Evolutionary conservation across 306 rosid species (phyloP).

Genomic region (Lathyrus sativus): DNA sequence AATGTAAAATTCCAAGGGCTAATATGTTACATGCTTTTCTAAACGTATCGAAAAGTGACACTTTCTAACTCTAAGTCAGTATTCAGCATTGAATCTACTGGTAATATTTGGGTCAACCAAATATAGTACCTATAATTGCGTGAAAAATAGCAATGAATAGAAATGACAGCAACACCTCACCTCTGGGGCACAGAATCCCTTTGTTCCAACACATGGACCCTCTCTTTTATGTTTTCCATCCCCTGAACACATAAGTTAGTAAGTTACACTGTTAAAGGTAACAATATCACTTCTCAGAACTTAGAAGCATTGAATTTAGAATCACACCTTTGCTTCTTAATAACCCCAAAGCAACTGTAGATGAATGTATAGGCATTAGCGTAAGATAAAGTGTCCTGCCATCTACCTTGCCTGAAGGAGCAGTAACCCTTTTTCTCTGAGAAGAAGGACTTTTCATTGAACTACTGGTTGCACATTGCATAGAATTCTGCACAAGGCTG

Average conservation of each 20-base stretch:
- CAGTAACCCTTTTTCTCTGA: slow-evolving; percentile 70
- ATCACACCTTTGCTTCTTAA: slow-evolving; percentile 55
- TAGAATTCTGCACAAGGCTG: slow-evolving; percentile 57
- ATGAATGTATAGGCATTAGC: slow-evolving; percentile 61
- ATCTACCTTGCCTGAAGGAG: slow-evolving; percentile 56
- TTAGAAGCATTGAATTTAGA: slow-evolving; percentile 1
- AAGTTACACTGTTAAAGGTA: neutral
- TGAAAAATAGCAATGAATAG: neutral
- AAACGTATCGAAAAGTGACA: too few relatives aligned
- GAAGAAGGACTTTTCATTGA: slow-evolving; percentile 54
- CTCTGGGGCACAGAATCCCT: slow-evolving; percentile 88
- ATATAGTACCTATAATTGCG: too few relatives aligned
- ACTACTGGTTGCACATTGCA: slow-evolving; percentile 46
- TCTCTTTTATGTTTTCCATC: slow-evolving; percentile 61
- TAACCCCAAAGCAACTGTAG: slow-evolving; percentile 43
- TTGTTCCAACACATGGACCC: slow-evolving; percentile 78
- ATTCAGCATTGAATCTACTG: too few relatives aligned
- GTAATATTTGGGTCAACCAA: too few relatives aligned
- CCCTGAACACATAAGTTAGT: slow-evolving; percentile 44
- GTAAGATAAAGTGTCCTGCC: slow-evolving; percentile 46
- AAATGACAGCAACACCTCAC: slow-evolving; percentile 34
- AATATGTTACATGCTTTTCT: too few relatives aligned
- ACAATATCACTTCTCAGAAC: slow-evolving; percentile 31
- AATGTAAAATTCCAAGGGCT: too few relatives aligned
- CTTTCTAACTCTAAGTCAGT: too few relatives aligned